Evolutionary conservation across 768 basidiomycete genomes (phyloP).

Genomic region (Termitomyces bulborhizus): DNA sequence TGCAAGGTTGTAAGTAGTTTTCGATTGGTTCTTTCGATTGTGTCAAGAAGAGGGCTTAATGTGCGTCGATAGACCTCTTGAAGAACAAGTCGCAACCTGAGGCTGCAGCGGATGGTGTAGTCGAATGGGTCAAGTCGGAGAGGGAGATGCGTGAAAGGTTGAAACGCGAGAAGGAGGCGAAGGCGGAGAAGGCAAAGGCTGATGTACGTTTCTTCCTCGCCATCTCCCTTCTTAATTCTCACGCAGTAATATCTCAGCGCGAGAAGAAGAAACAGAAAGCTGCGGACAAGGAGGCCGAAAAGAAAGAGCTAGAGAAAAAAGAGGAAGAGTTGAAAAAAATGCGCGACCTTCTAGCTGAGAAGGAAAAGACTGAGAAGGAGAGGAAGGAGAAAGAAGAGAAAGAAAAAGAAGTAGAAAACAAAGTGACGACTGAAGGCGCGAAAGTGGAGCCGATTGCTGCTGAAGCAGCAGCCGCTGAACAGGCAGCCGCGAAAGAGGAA

Average conservation of each 20-base stretch:
- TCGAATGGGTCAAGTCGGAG: conserved; percentile 70
- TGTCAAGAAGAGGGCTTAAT: not conserved
- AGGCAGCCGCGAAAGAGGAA: conserved; percentile 17
- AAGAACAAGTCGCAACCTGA: conserved; percentile 84
- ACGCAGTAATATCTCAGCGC: conserved; percentile 21
- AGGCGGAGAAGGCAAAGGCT: conserved; percentile 60
- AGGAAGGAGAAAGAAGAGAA: conserved; percentile 39
- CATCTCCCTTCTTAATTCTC: not conserved
- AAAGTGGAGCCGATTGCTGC: conserved; percentile 18
- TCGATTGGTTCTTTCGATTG: conserved; percentile 14
- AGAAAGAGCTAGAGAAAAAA: conserved; percentile 61
- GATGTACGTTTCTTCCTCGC: conserved; percentile 39
- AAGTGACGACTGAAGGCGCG: conserved; percentile 18
- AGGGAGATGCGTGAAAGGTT: conserved; percentile 70
- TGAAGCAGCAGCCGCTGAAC: conserved; percentile 24
- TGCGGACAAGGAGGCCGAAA: conserved; percentile 50
- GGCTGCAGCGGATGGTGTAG: conserved; percentile 59
- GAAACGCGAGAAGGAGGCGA: conserved; percentile 66
- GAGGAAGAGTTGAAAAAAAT: conserved; percentile 52
- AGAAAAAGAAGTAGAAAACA: conserved; percentile 19
- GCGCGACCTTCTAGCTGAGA: conserved; percentile 43
- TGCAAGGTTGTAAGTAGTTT: conserved; percentile 77
- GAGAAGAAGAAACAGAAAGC: conserved; percentile 50
- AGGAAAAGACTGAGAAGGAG: conserved; percentile 41
- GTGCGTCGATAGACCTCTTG: conserved; percentile 52